phyloP scores from a whole-genome alignment of 805 yeast genomes.

The Saccharomycopsis guyanensis region DNA sequence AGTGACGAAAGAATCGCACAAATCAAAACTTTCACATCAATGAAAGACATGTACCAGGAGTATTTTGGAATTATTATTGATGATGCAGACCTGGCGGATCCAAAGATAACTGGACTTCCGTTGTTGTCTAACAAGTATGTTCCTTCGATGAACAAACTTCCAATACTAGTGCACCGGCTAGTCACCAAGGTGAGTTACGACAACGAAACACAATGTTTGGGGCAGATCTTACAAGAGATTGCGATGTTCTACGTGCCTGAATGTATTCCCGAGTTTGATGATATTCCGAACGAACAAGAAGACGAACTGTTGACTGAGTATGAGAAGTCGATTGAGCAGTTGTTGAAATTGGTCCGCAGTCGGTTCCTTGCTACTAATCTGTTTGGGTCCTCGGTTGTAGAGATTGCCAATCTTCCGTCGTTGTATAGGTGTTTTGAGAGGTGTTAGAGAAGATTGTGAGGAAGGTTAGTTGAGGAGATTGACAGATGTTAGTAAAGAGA shows the following conservation, averaged over 20 bases:
- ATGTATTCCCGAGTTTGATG: constrained; percentile 20
- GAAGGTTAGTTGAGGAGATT: neutral
- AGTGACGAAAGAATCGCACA: constrained; percentile 16
- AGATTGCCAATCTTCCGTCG: constrained; percentile 88
- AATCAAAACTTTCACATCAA: constrained; percentile 30
- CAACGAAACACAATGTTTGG: constrained; percentile 61
- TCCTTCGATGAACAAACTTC: constrained; percentile 59
- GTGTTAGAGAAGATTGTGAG: constrained; percentile 37
- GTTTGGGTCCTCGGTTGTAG: constrained; percentile 52
- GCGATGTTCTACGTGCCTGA: constrained; percentile 72
- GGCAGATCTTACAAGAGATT: constrained; percentile 56
- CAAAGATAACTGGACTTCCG: constrained; percentile 49
- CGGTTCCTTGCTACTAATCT: constrained; percentile 56
- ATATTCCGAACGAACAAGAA: constrained; percentile 25
- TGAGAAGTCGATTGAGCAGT: constrained; percentile 39
- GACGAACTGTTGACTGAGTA: constrained; percentile 28
- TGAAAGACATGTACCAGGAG: constrained; percentile 75
- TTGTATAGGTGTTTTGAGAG: constrained; percentile 88
- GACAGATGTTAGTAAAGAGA: no score
- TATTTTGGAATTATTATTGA: constrained; percentile 56
- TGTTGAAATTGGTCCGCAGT: constrained; percentile 61
- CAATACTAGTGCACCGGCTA: constrained; percentile 56
- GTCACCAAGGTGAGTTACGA: constrained; percentile 55
- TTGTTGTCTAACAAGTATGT: constrained; percentile 53
- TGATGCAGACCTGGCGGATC: constrained; percentile 28